Evolutionary conservation across 352 stramenopile species (phyloP).

Genomic region (Pythium utonaiense): DNA sequence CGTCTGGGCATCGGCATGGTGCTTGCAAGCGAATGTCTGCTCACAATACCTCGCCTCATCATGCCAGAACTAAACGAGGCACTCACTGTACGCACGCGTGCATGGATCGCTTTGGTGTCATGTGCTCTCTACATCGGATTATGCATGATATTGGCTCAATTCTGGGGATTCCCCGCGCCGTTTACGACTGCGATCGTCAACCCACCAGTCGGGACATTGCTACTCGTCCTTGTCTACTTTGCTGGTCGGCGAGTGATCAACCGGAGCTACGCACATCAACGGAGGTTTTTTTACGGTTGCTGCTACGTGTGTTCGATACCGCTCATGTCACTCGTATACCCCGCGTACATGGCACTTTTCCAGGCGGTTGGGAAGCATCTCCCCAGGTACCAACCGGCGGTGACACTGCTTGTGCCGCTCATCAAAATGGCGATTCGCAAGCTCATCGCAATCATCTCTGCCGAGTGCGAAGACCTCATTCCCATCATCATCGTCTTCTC

Average conservation of each 20-base stretch:
- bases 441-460: not conserved
- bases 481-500: slow-evolving; percentile 28
- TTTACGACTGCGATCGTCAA: slow-evolving; percentile 2
- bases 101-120: not conserved
- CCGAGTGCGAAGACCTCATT: slow-evolving; percentile 28
- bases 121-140: not conserved
- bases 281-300: not conserved
- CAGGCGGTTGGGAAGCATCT: not conserved
- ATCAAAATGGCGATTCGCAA: slow-evolving; percentile 8
- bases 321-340: slow-evolving; percentile 11
- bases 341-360: slow-evolving; percentile 14
- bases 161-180: slow-evolving; percentile 10
- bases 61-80: slow-evolving; percentile 5
- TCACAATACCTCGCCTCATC: not conserved
- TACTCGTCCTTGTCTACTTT: not conserved
- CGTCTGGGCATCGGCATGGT: slow-evolving; percentile 4
- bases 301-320: not conserved
- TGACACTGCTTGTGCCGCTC: slow-evolving; percentile 7
- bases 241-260: not conserved
- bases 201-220: not conserved
- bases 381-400: slow-evolving; percentile 1
- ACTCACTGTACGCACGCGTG: not conserved
- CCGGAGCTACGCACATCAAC: not conserved
- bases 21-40: not conserved
- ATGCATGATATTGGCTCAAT: not conserved